Evolutionary conservation across 2,329 filamentous ascomycete genomes (phyloP), one percentile per base, ranked within the genome.

Genomic region (Chalara sp.): DNA sequence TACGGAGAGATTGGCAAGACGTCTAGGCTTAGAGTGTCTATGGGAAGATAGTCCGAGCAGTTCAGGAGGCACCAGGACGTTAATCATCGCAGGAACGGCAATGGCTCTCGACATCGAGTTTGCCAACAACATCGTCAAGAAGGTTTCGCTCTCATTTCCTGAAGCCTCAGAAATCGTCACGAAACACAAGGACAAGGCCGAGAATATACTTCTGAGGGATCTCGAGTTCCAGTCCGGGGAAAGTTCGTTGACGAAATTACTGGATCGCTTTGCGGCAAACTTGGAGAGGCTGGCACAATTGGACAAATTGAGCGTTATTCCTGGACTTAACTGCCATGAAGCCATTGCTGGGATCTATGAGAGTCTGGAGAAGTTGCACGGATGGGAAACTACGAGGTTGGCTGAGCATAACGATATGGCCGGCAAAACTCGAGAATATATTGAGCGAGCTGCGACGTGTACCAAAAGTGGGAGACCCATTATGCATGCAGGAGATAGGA

Each of bases 291-390:
- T 93, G 33, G 82, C 86, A 4, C 75, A 69, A 5, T 68, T 90
- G 50, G 89, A 93, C 64, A 84, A 81, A 58, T 74, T 92, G 48
- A 89, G 87, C 65, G 76, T 81, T 28, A 72, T 78, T 32, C 82
- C 81, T 1, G 78, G 79, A 5, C 74, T 92, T 6, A 88, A 88
- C 59, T 87, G 87, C 65, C 86, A 88, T 63, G 86, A 89, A 63
- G 88, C 88, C 0, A 73, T 92, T 43, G 81, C 80, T 4, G 87
- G 87, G 3, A 73, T 95, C 5, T 88, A 85, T 65, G 78, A 78
- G 51, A 87, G 86, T 61, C 70, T 93, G 53, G 73, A 77, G 53
- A 82, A 76, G 58, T 70, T 95, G n/a, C 81, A 87, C 61, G 73
- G 80, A 44, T 86, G 87, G 73, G 87, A 93, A 63, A 70, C 84